phyloP scores from a whole-genome alignment of 2,329 filamentous ascomycete species.

The Penicillium sp. region DNA sequence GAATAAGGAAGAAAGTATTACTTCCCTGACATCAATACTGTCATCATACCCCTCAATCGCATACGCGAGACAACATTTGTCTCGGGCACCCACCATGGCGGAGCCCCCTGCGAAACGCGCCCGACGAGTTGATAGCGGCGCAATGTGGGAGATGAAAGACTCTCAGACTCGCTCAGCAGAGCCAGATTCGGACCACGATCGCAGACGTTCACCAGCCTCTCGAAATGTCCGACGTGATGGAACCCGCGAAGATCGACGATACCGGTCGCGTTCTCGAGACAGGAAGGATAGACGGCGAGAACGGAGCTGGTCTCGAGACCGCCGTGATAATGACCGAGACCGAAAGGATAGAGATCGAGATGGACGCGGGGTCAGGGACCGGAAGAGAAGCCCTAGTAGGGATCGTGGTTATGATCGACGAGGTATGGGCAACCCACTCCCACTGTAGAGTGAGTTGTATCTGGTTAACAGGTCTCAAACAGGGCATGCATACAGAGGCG shows the following conservation, averaged over 20 bases:
- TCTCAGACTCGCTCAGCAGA: conserved; percentile 29
- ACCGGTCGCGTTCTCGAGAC: conserved; percentile 42
- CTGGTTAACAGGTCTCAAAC: not conserved
- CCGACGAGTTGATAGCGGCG: conserved; percentile 56
- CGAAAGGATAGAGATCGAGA: conserved; percentile 37
- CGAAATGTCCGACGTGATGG: conserved; percentile 42
- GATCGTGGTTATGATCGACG: conserved; percentile 40
- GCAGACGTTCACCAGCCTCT: conserved; percentile 35
- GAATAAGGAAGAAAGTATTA: no score
- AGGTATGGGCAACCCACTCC: conserved; percentile 31
- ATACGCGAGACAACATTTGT: conserved; percentile 12
- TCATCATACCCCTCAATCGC: no score
- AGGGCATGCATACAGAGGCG: conserved; percentile 34
- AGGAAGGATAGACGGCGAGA: conserved; percentile 42
- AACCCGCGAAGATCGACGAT: conserved; percentile 39
- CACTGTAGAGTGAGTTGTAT: not conserved
- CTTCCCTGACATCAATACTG: no score
- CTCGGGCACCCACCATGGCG: conserved; percentile 43
- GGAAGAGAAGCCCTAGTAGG: conserved; percentile 40
- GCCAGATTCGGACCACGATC: conserved; percentile 37
- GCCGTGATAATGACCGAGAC: conserved; percentile 38
- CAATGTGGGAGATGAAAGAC: conserved; percentile 57
- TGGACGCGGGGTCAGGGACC: conserved; percentile 39
- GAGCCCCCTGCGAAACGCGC: conserved; percentile 54
- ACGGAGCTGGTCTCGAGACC: conserved; percentile 45